These are phyloP conservation scores for Piper betle DNA, from an alignment of 164 flowering plant species.

Conservation along the genomic window DNA sequence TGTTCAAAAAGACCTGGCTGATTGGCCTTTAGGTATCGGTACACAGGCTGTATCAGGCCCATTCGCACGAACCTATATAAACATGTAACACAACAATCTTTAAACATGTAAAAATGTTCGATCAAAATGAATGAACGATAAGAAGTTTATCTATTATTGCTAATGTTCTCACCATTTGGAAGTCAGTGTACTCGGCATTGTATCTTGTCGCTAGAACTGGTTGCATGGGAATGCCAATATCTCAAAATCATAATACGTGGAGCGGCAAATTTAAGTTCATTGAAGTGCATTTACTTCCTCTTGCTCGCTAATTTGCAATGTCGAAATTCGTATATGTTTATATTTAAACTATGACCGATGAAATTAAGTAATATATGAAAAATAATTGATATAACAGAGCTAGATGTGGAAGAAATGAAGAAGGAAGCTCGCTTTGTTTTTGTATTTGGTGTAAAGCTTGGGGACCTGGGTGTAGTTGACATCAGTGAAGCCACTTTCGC, in stretches of 20 bases:
- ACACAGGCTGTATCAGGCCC: constrained; percentile 70
- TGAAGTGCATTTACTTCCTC: too few relatives aligned
- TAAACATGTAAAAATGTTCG: too few relatives aligned
- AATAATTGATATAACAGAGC: background rate
- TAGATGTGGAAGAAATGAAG: too few relatives aligned
- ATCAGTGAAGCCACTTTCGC: constrained; percentile 58
- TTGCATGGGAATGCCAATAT: constrained; percentile 88
- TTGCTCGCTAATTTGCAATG: background rate
- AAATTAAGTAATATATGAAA: too few relatives aligned
- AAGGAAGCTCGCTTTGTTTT: constrained; percentile 39
- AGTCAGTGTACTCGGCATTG: constrained; percentile 78
- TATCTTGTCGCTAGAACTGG: constrained; percentile 18
- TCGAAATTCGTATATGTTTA: too few relatives aligned
- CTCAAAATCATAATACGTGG: constrained; percentile 47
- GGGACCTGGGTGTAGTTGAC: constrained; percentile 66
- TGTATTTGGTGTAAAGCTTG: constrained; percentile 59
- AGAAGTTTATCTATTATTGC: too few relatives aligned
- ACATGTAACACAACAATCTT: too few relatives aligned
- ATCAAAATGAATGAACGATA: too few relatives aligned
- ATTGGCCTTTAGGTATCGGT: constrained; percentile 38
- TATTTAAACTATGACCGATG: background rate
- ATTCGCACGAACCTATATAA: constrained; percentile 51
- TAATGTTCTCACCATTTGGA: constrained; percentile 40
- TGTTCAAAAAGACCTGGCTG: constrained; percentile 20
- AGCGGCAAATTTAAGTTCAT: too few relatives aligned